phyloP scores from a whole-genome alignment of 768 basidiomycete genomes.

The Suillus occidentalis region DNA sequence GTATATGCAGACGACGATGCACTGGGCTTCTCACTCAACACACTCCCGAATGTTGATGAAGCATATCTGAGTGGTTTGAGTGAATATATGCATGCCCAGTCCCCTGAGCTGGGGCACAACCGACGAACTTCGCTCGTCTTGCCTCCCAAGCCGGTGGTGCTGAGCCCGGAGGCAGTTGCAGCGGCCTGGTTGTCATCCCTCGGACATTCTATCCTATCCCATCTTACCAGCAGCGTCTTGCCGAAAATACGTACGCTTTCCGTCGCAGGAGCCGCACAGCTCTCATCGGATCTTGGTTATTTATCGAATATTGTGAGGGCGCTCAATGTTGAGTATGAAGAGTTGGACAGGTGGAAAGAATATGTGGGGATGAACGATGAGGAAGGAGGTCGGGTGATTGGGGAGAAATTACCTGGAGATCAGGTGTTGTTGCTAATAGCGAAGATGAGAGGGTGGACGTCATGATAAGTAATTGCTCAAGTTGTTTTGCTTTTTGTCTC shows the following conservation, averaged over 20 bases:
- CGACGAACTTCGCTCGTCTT: constrained; percentile 43
- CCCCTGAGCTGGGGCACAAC: constrained; percentile 30
- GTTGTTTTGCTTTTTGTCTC: not conserved
- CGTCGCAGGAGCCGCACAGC: constrained; percentile 72
- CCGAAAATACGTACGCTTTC: constrained; percentile 70
- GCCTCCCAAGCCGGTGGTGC: constrained; percentile 31
- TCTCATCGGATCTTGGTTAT: constrained; percentile 86
- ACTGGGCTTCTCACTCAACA: constrained; percentile 82
- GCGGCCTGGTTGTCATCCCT: constrained; percentile 92
- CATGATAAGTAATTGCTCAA: constrained; percentile 1
- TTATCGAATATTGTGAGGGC: constrained; percentile 88
- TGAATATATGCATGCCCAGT: constrained; percentile 38
- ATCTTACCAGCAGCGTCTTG: constrained; percentile 69
- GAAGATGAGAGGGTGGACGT: constrained; percentile 34
- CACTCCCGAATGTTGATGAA: constrained; percentile 67
- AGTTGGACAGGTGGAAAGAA: constrained; percentile 78
- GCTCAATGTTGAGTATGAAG: constrained; percentile 83
- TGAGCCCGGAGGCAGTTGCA: constrained; percentile 79
- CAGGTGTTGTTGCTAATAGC: constrained; percentile 22
- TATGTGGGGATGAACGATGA: constrained; percentile 62
- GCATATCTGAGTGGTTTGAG: constrained; percentile 50
- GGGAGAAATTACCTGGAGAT: constrained; percentile 21
- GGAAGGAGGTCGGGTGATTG: constrained; percentile 27
- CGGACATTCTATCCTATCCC: constrained; percentile 73
- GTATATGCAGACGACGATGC: constrained; percentile 93